Base-by-base conservation (phyloP, 805 yeast species). In the Lipomyces orientalis region DNA sequence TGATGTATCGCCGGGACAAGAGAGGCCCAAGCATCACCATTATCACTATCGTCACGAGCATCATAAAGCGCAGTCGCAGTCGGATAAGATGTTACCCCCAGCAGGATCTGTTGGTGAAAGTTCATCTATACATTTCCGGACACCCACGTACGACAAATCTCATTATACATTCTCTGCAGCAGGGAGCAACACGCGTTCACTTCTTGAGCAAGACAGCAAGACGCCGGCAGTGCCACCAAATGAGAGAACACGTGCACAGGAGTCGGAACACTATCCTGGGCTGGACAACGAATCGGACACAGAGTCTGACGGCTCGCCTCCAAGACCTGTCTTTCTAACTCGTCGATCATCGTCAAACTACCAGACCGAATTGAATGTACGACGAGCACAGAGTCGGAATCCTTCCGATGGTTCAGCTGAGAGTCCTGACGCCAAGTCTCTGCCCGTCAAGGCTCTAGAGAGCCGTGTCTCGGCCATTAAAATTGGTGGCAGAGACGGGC, bases 301-400 rank as follows among this genome's bases (percentile, higher is more conserved):
- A 29, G 25, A 57, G 52, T 51, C 62, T 6, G 61, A 56, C 33
- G 12, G 29, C 51, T 39, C 55, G 31, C 31, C 55, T 12, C 49
- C 60, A 19, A 22, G n/a, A 31, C 62, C 62, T n/a, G 35, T 59
- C 6, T 52, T 31, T 34, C 35, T 66, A 31, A 49, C 57, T 33
- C 67, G 68, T 19, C 56, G 71, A 46, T 64, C 71, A 39, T 67
- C 71, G 37, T 64, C 71, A 22, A 49, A 64, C 55, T 67, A 67
- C 59, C 61, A 63, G 19, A 33, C 16, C 29, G 67, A 54, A 51
- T 35, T 63, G 31, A 22, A n/a, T 29, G 52, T 60, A 4, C 31
- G 55, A 19, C 31, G 55, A 31, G 35, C 34, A 52, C 25, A 52
- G 4, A 25, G 55, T 12, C 16, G 55, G 55, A 22, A 49, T 16